Percentiles rank a stretch among this genome's conserved stretches.
Conservation (phyloP, 164 flowering plant genomes). For the Sextonia rubra region DNA sequence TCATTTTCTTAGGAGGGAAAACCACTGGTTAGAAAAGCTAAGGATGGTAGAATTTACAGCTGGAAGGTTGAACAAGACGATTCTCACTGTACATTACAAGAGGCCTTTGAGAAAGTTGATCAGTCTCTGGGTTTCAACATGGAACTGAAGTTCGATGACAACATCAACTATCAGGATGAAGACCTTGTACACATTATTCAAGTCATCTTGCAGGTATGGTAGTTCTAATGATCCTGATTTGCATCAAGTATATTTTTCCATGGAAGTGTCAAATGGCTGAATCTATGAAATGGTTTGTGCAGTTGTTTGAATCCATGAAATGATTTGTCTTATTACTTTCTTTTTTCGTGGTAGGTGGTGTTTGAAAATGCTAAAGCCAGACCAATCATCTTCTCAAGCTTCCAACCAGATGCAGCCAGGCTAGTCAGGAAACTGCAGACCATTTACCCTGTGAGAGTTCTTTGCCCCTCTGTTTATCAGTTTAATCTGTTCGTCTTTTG, state of each 20-base stretch:
- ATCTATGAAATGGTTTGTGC: too few relatives aligned
- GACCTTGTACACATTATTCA: slow-evolving; percentile 47
- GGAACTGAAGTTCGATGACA: slow-evolving; percentile 89
- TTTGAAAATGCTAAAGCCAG: slow-evolving; percentile 53
- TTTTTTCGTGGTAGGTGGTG: slow-evolving; percentile 42
- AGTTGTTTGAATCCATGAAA: not conserved
- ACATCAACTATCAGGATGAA: slow-evolving; percentile 45
- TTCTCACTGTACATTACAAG: slow-evolving; percentile 68
- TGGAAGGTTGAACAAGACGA: slow-evolving; percentile 83
- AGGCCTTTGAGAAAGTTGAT: slow-evolving; percentile 64
- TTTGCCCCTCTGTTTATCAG: not conserved
- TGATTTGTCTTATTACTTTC: not conserved
- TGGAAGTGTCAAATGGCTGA: too few relatives aligned
- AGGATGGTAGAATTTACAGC: slow-evolving; percentile 59
- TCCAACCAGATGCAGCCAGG: slow-evolving; percentile 86
- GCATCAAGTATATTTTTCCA: too few relatives aligned
- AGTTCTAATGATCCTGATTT: not conserved
- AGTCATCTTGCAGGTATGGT: slow-evolving; percentile 43
- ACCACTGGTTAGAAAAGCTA: slow-evolving; percentile 57
- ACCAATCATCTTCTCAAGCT: slow-evolving; percentile 75
- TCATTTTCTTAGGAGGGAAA: slow-evolving; percentile 37
- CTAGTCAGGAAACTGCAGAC: slow-evolving; percentile 63
- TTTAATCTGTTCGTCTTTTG: too few relatives aligned
- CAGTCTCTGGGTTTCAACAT: slow-evolving; percentile 79
- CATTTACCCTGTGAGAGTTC: slow-evolving; percentile 57